Conservation (phyloP, 2,329 filamentous ascomycete genomes). For the Ophiostoma australiae region DNA sequence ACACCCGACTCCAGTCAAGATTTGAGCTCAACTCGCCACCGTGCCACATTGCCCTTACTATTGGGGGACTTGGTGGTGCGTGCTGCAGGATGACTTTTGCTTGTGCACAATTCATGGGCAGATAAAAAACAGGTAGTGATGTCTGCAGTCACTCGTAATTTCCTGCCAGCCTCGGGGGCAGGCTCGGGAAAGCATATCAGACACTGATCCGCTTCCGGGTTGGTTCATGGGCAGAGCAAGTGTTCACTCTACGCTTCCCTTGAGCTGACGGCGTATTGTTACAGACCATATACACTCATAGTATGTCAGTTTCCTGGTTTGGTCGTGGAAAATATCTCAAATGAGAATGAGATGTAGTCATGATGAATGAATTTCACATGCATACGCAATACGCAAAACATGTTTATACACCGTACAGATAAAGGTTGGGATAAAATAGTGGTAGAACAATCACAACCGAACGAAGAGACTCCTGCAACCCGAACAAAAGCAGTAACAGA, state of each 20-base stretch:
- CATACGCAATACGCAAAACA: not conserved
- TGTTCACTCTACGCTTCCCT: not conserved
- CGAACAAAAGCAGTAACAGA: not conserved
- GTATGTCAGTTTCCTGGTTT: not conserved
- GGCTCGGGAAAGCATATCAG: not conserved
- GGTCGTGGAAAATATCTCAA: not conserved
- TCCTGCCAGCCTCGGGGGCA: not conserved
- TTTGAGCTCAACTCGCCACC: not conserved
- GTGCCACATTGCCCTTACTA: constrained; percentile 14
- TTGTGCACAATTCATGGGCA: not conserved
- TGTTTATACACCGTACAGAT: not conserved
- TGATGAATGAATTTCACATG: not conserved
- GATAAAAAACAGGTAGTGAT: not conserved
- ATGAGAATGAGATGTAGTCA: not conserved
- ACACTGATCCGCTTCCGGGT: not conserved
- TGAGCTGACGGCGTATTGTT: not conserved
- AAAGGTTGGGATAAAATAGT: not conserved
- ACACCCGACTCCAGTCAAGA: not conserved
- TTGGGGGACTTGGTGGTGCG: constrained; percentile 18
- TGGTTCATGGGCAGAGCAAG: not conserved
- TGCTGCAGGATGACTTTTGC: constrained; percentile 16
- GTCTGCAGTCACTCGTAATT: not conserved
- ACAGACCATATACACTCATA: not conserved
- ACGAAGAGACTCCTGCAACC: not conserved
- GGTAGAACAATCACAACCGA: not conserved